A percentile compares a stretch with the other conserved stretches of the same genome.
Conservation (phyloP, 306 rosid genomes). For the Corylus avellana region DNA sequence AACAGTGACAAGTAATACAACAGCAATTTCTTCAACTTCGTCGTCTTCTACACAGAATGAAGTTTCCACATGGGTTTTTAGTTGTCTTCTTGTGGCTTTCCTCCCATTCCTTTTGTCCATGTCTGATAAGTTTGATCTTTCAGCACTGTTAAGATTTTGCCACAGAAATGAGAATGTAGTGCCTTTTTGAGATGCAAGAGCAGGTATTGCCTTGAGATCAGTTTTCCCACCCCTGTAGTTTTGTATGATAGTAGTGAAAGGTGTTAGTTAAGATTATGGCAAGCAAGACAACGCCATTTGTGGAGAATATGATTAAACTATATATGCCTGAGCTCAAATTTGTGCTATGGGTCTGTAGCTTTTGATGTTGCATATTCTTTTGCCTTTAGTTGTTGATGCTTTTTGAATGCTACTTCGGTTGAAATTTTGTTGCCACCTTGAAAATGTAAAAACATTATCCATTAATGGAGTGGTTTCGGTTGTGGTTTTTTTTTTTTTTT, state of each 20-base stretch:
- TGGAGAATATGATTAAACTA: not conserved
- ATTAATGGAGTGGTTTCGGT: too few species aligned
- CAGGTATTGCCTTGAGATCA: slow-evolving; percentile 16
- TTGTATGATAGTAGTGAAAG: slow-evolving; percentile 36
- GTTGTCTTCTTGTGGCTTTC: slow-evolving; percentile 38
- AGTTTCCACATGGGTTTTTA: slow-evolving; percentile 34
- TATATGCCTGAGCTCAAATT: not conserved
- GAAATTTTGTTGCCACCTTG: too few species aligned
- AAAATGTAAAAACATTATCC: too few species aligned
- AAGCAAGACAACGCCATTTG: too few species aligned
- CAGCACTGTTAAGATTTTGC: slow-evolving; percentile 39
- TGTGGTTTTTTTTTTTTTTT: too few species aligned
- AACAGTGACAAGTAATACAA: slow-evolving; percentile 59
- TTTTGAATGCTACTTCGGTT: too few species aligned
- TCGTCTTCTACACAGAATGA: slow-evolving; percentile 38
- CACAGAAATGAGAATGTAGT: slow-evolving; percentile 30
- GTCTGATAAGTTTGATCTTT: slow-evolving; percentile 33
- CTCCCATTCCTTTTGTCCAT: slow-evolving; percentile 27
- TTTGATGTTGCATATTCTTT: not conserved
- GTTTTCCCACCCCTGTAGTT: slow-evolving; percentile 29
- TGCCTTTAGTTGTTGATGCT: too few species aligned
- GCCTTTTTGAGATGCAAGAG: slow-evolving; percentile 24
- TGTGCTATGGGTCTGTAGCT: not conserved
- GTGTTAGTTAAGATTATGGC: not conserved
- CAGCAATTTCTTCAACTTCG: slow-evolving; percentile 73